These are phyloP conservation scores for Termitomyces sp. DNA, from an alignment of 768 basidiomycete genomes.

Conservation along the genomic window DNA sequence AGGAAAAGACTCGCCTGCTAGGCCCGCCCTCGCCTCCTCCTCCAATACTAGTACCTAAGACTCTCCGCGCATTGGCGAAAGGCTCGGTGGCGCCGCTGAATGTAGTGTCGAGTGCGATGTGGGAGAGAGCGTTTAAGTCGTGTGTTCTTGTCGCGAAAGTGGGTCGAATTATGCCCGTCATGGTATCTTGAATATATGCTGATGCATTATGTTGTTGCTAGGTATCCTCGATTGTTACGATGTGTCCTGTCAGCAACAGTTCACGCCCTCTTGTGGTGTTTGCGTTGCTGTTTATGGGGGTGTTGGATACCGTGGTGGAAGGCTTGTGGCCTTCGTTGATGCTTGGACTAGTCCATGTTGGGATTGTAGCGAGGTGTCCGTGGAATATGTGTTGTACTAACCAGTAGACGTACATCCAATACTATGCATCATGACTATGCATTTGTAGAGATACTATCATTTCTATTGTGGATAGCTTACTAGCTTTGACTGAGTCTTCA, in stretches of 20 bases:
- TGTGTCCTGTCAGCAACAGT: slow-evolving; percentile 10
- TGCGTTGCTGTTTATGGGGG: slow-evolving; percentile 20
- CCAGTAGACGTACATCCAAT: too few relatives aligned
- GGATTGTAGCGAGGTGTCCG: slow-evolving; percentile 13
- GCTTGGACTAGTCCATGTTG: slow-evolving; percentile 19
- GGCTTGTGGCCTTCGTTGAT: slow-evolving; percentile 17
- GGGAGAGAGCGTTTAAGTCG: slow-evolving; percentile 22
- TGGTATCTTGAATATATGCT: not conserved
- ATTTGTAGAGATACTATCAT: not conserved
- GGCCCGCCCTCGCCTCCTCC: slow-evolving; percentile 16
- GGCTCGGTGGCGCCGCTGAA: not conserved
- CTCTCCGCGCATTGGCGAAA: not conserved
- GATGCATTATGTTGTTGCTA: not conserved
- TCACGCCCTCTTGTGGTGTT: slow-evolving; percentile 5
- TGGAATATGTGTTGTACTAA: slow-evolving; percentile 9
- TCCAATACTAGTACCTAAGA: not conserved
- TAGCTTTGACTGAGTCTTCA: too few relatives aligned
- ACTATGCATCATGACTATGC: not conserved
- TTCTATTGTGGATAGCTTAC: not conserved
- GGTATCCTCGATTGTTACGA: slow-evolving; percentile 18
- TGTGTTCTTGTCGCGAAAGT: slow-evolving; percentile 27
- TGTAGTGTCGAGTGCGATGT: slow-evolving; percentile 2
- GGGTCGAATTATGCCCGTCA: not conserved
- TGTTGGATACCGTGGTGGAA: slow-evolving; percentile 24
- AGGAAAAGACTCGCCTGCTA: slow-evolving; percentile 14